Evolutionary conservation across 805 yeast genomes (phyloP).

Genomic region (Nakazawaea pomicola): DNA sequence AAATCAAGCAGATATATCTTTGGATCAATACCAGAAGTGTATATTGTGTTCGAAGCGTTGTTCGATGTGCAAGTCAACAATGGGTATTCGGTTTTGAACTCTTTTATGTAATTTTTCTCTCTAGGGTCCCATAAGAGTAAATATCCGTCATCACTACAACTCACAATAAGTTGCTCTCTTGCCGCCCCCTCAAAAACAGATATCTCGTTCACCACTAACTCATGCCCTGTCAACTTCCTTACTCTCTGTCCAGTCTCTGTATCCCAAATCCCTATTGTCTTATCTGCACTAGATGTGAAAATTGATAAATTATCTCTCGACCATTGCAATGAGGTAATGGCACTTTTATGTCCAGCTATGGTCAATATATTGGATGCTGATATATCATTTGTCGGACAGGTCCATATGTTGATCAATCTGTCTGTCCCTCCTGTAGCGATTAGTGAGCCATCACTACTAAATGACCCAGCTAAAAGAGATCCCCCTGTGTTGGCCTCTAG

Average conservation of each 20-base stretch:
- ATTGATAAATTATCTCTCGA: constrained; percentile 34
- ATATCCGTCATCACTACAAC: constrained; percentile 66
- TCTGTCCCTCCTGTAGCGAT: constrained; percentile 66
- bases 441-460: constrained; percentile 44
- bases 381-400: constrained; percentile 14
- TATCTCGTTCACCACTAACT: constrained; percentile 51
- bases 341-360: constrained; percentile 55
- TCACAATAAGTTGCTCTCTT: constrained; percentile 29
- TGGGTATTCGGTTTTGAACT: constrained; percentile 49
- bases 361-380: constrained; percentile 36
- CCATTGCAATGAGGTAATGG: constrained; percentile 61
- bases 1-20: constrained; percentile 55
- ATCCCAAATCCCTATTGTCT: constrained; percentile 61
- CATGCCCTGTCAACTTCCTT: constrained; percentile 50
- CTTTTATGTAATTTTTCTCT: constrained; percentile 36
- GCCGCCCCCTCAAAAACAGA: constrained; percentile 23
- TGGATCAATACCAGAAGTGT: constrained; percentile 66
- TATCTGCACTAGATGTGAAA: constrained; percentile 56
- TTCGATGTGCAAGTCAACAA: constrained; percentile 43
- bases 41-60: constrained; percentile 38
- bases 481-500: constrained; percentile 48
- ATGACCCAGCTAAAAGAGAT: constrained; percentile 46
- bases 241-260: constrained; percentile 47
- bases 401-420: constrained; percentile 33
- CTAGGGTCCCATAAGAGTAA: constrained; percentile 63